Conservation (phyloP, 768 basidiomycete genomes). For the Trametes sanguinea region DNA sequence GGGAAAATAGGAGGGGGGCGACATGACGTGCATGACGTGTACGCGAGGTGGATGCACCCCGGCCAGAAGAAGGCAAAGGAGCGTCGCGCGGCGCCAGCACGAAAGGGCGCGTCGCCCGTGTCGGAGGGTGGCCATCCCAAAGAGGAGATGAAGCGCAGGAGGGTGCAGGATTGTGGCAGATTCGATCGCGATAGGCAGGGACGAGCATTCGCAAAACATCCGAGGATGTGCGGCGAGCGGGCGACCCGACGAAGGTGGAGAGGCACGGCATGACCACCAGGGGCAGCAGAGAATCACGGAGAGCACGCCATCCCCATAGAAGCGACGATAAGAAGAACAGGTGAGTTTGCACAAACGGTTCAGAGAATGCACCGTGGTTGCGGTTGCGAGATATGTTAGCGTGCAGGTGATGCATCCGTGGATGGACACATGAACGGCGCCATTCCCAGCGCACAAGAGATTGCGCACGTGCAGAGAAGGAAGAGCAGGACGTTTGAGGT, state of each 20-base stretch:
- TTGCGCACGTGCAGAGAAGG: conserved; percentile 13
- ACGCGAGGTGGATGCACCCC: conserved; percentile 7
- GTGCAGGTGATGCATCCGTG: conserved; percentile 22
- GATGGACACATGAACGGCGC: conserved; percentile 21
- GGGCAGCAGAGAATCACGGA: conserved; percentile 9
- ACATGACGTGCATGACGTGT: conserved; percentile 13
- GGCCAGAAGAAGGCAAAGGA: not conserved
- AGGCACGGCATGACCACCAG: conserved; percentile 12
- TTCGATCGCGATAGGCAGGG: conserved; percentile 25
- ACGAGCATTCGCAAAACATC: conserved; percentile 22
- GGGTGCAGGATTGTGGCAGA: conserved; percentile 12
- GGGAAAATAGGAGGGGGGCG: not conserved
- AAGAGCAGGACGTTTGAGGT: conserved; percentile 1
- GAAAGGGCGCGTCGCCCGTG: conserved; percentile 9
- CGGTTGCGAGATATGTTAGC: conserved; percentile 7
- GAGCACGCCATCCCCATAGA: conserved; percentile 15
- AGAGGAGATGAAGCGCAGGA: conserved; percentile 2
- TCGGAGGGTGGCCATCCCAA: not conserved
- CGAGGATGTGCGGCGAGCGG: conserved; percentile 20
- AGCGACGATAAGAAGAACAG: conserved; percentile 19
- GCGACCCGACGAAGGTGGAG: conserved; percentile 2
- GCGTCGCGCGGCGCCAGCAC: conserved; percentile 13
- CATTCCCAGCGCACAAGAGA: conserved; percentile 14
- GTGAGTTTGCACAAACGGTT: conserved; percentile 1
- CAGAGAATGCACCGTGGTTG: not conserved